Percentiles rank a stretch among this genome's conserved stretches.
These are phyloP conservation scores for Aureobasidium sp. DNA, from an alignment of 2,329 filamentous ascomycete species.

Conservation along the genomic window DNA sequence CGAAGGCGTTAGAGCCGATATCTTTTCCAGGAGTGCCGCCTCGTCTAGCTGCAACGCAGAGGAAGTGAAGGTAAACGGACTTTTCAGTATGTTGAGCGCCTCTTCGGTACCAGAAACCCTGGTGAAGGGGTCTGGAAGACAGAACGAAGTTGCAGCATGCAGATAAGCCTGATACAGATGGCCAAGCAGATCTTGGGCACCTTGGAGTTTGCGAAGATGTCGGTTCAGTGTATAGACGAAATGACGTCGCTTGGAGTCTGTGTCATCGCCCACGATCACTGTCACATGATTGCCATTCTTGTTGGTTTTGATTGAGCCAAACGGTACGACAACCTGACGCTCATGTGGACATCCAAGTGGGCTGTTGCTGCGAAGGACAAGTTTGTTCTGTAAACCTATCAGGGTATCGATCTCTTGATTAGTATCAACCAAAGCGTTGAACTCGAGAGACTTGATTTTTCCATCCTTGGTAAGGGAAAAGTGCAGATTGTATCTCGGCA, in stretches of 20 bases:
- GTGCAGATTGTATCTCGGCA: constrained; percentile 15
- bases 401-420: constrained; percentile 52
- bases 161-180: constrained; percentile 47
- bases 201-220: constrained; percentile 48
- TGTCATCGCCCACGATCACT: neutral
- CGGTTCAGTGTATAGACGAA: constrained; percentile 47
- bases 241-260: constrained; percentile 28
- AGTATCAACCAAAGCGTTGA: constrained; percentile 28
- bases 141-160: constrained; percentile 53
- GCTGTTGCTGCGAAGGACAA: constrained; percentile 46
- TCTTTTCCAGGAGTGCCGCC: constrained; percentile 23
- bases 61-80: constrained; percentile 19
- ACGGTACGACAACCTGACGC: constrained; percentile 47
- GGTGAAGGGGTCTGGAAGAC: constrained; percentile 50
- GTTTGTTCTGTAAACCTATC: constrained; percentile 50
- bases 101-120: constrained; percentile 53
- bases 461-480: neutral
- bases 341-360: constrained; percentile 17
- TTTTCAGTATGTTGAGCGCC: constrained; percentile 20
- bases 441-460: neutral
- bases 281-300: constrained; percentile 32
- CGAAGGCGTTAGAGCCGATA: constrained; percentile 22
- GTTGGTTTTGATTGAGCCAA: constrained; percentile 31
- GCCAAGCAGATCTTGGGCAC: constrained; percentile 38
- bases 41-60: constrained; percentile 17